A percentile compares a stretch with the other conserved stretches of the same genome.
phyloP scores from a whole-genome alignment of 2,329 filamentous ascomycete species.

The Berkeleyomyces basicola region DNA sequence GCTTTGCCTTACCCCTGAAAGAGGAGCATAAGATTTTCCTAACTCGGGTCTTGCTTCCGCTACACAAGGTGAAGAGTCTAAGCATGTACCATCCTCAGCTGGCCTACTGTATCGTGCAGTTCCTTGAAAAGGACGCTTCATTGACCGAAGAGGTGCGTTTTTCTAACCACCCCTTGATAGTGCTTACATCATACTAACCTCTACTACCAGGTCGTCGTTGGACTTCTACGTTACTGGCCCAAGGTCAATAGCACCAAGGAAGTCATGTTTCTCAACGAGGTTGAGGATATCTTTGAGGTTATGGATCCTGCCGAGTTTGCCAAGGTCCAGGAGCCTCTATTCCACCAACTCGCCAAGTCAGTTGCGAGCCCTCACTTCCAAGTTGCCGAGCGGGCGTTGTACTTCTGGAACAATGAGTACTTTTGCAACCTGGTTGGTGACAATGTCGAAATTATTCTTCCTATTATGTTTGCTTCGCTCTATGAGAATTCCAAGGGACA shows the following conservation, averaged over 20 bases:
- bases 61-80: constrained; percentile 96
- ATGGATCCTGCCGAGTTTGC: constrained; percentile 98
- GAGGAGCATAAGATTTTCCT: constrained; percentile 98
- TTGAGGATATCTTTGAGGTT: constrained; percentile 98
- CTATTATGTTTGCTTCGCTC: constrained; percentile 96
- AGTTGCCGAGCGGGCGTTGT: constrained; percentile 88
- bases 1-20: constrained; percentile 88
- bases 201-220: constrained; percentile 60
- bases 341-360: constrained; percentile 93
- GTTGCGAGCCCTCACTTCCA: constrained; percentile 98
- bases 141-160: constrained; percentile 77
- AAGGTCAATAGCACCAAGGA: constrained; percentile 99
- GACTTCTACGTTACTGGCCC: constrained; percentile 90
- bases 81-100: constrained; percentile 99
- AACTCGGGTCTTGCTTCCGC: constrained; percentile 75
- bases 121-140: constrained; percentile 91
- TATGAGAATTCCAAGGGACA: constrained; percentile 99
- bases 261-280: constrained; percentile 98
- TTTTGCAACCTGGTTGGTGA: constrained; percentile 99
- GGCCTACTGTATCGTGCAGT: constrained; percentile 97
- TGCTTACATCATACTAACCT: constrained; percentile 6
- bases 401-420: constrained; percentile 99
- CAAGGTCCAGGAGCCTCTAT: constrained; percentile 94
- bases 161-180: constrained; percentile 10
- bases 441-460: constrained; percentile 94